Percentiles rank a stretch among this genome's conserved stretches.
Conservation (phyloP, 371 early-diverging fungal species). For the Apophysomyces variabilis region DNA sequence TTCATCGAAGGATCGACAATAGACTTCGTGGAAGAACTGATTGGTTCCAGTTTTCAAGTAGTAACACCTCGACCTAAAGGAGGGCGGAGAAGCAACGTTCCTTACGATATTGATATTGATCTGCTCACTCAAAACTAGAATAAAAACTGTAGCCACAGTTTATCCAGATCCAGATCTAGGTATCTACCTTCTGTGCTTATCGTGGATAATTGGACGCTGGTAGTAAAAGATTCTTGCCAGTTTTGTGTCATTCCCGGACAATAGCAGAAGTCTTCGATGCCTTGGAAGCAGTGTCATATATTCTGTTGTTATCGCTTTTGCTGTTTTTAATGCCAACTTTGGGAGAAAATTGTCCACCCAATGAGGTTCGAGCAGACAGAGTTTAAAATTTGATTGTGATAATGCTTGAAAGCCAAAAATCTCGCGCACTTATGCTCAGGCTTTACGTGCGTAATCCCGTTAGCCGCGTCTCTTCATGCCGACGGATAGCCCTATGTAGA, state of each 20-base stretch:
- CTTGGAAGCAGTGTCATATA: too few species aligned
- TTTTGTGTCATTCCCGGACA: too few species aligned
- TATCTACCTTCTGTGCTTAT: too few species aligned
- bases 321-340: too few species aligned
- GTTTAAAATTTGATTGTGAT: background rate
- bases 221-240: too few species aligned
- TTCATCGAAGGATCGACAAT: constrained; percentile 87
- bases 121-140: constrained; percentile 41
- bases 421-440: background rate
- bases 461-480: background rate
- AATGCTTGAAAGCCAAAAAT: background rate
- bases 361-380: background rate
- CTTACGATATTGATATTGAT: constrained; percentile 58
- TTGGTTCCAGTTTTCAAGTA: constrained; percentile 92
- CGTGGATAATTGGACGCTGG: too few species aligned
- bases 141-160: background rate
- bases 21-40: constrained; percentile 91
- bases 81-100: constrained; percentile 90
- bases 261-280: too few species aligned
- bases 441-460: background rate
- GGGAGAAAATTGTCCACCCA: too few species aligned
- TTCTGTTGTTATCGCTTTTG: too few species aligned
- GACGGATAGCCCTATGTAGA: background rate
- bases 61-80: constrained; percentile 89
- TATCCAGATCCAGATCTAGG: too few species aligned